Evolutionary conservation across 2,329 filamentous ascomycete genomes (phyloP).

Genomic region (Graphiopsis chlorocephala): DNA sequence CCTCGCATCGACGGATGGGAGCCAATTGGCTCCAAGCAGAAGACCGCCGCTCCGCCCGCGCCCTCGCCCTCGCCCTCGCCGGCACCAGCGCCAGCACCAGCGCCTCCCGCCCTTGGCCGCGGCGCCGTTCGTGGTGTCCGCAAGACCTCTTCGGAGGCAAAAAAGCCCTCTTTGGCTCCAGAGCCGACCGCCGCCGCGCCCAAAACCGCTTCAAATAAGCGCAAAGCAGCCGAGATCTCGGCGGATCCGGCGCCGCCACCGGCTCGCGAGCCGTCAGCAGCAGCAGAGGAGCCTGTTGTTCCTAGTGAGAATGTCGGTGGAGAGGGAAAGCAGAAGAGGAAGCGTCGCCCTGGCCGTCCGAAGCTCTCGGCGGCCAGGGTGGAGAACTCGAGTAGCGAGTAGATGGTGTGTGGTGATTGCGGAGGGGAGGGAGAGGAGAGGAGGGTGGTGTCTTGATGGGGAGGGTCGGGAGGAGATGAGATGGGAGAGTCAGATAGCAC

Average conservation of each 20-base stretch:
- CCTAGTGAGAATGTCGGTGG: neutral
- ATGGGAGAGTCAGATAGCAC: neutral
- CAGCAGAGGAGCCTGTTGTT: neutral
- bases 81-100: neutral
- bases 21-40: constrained; percentile 2
- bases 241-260: neutral
- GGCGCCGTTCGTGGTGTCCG: neutral
- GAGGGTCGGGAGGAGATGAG: neutral
- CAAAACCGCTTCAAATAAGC: neutral
- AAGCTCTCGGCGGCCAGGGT: neutral
- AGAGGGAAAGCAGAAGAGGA: neutral
- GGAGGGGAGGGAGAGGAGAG: neutral
- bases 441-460: neutral
- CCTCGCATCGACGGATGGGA: constrained; percentile 21
- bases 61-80: neutral
- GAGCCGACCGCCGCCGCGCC: neutral
- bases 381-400: constrained; percentile 5
- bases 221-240: constrained; percentile 1
- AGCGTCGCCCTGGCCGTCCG: neutral
- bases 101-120: neutral
- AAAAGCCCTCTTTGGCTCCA: neutral
- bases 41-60: neutral
- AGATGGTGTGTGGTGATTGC: neutral
- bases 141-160: neutral
- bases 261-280: neutral